These are phyloP conservation scores for Eruca vesicaria DNA, from an alignment of 441 rosid species.

Conservation along the genomic window DNA sequence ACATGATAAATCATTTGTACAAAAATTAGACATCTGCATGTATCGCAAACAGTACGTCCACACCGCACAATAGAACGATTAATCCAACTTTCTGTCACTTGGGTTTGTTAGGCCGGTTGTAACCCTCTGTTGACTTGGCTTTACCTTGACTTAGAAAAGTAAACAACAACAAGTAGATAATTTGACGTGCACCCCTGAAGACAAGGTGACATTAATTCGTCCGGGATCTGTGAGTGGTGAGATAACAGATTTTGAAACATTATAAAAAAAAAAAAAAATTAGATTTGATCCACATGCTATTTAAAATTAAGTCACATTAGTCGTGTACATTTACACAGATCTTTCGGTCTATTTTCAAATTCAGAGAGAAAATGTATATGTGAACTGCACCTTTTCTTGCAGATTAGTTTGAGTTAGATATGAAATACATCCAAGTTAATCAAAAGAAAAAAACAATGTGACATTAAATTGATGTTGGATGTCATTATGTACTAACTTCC, in stretches of 20 bases:
- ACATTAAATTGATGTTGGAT: not conserved
- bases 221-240: too few relatives aligned
- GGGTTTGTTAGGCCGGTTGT: not conserved
- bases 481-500: not conserved
- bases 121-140: not conserved
- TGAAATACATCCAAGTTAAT: too few relatives aligned
- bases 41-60: not conserved
- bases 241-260: too few relatives aligned
- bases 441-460: not conserved
- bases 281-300: too few relatives aligned
- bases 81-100: not conserved
- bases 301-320: too few relatives aligned
- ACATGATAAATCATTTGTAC: not conserved
- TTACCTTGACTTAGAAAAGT: constrained; percentile 3
- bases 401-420: too few relatives aligned
- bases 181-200: not conserved
- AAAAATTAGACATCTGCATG: not conserved
- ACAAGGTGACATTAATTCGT: not conserved
- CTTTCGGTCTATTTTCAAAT: too few relatives aligned
- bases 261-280: too few relatives aligned
- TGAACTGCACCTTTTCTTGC: too few relatives aligned
- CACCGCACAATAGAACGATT: not conserved
- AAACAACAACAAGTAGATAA: not conserved
- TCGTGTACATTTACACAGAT: too few relatives aligned
- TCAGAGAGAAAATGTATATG: too few relatives aligned